phyloP scores from a whole-genome alignment of 176 grass and related monocot genomes.

The Bolboschoenus planiculmis region DNA sequence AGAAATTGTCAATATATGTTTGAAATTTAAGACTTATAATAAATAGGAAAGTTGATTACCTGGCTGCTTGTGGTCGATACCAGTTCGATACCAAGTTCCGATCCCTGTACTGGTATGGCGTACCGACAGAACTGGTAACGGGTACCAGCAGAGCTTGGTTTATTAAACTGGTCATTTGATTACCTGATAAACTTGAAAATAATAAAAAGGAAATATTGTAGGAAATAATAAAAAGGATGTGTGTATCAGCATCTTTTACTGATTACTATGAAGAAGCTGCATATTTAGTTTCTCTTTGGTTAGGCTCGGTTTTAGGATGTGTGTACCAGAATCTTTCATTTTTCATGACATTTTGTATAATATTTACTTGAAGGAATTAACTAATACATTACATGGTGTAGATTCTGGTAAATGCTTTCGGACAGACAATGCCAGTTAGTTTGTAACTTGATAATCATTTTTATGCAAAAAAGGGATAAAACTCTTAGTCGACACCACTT shows the following conservation, averaged over 20 bases:
- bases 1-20: not conserved
- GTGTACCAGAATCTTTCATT: conserved; percentile 8
- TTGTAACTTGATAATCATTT: not conserved
- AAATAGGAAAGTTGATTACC: not conserved
- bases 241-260: conserved; percentile 57
- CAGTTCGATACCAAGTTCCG: too few relatives aligned
- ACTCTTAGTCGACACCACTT: not conserved
- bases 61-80: too few relatives aligned
- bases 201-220: conserved; percentile 6
- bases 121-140: too few relatives aligned
- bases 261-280: conserved; percentile 96
- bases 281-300: conserved; percentile 65
- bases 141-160: not conserved
- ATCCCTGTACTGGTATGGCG: too few relatives aligned
- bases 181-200: not conserved
- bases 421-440: conserved; percentile 53
- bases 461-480: not conserved
- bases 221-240: conserved; percentile 55
- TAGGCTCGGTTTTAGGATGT: conserved; percentile 41
- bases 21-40: not conserved
- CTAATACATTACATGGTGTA: conserved; percentile 14
- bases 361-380: not conserved
- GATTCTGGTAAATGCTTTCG: conserved; percentile 87
- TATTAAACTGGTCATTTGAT: not conserved
- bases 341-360: not conserved